Evolutionary conservation across 192 early-diverging fungal species (phyloP).

Genomic region (Phycomyces nitens): DNA sequence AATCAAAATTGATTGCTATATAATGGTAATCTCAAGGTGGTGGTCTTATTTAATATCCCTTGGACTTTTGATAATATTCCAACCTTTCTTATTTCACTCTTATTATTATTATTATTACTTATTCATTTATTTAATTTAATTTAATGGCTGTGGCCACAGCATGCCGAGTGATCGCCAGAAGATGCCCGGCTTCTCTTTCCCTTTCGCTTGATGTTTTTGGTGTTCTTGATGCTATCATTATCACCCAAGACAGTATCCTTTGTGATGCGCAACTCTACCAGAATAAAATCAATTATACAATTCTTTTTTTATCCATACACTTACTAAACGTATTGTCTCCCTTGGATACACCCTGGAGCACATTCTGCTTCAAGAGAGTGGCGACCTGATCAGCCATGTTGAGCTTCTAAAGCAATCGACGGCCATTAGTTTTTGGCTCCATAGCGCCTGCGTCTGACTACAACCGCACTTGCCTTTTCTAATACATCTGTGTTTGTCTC

Average conservation of each 20-base stretch:
- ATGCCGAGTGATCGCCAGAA: not conserved
- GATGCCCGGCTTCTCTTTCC: slow-evolving; percentile 2
- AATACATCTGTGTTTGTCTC: slow-evolving; percentile 27
- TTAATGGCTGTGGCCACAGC: slow-evolving; percentile 2
- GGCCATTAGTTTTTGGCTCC: not conserved
- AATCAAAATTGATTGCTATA: too few relatives aligned
- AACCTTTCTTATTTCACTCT: too few relatives aligned
- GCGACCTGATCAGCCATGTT: slow-evolving; percentile 26
- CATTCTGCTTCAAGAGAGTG: slow-evolving; percentile 23
- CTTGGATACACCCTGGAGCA: slow-evolving; percentile 23
- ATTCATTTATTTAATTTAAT: too few relatives aligned
- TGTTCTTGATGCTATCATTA: slow-evolving; percentile 32
- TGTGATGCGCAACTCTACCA: slow-evolving; percentile 24
- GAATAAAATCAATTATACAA: not conserved
- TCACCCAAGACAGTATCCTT: slow-evolving; percentile 34
- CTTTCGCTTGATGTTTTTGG: slow-evolving; percentile 26
- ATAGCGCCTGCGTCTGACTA: too few relatives aligned
- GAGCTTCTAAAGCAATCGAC: slow-evolving; percentile 15
- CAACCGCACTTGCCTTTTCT: slow-evolving; percentile 18
- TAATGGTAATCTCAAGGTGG: too few relatives aligned
- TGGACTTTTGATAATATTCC: too few relatives aligned
- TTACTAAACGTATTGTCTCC: slow-evolving; percentile 21
- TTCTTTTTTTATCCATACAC: not conserved
- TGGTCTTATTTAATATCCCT: too few relatives aligned
- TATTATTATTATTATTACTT: too few relatives aligned